Evolutionary conservation across 352 stramenopile genomes (phyloP).

Genomic region (Thalassiosira exigua): DNA sequence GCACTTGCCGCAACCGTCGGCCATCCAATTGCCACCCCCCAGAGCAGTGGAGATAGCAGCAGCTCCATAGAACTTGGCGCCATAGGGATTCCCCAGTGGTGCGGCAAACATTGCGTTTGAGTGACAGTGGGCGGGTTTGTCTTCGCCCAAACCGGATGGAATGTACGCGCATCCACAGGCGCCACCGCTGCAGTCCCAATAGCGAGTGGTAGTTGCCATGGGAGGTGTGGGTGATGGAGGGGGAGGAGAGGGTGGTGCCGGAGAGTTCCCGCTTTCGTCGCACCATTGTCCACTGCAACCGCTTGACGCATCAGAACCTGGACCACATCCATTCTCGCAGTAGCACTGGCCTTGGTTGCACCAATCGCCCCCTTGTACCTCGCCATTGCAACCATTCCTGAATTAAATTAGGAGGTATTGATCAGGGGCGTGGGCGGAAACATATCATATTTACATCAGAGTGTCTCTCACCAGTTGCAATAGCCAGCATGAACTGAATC

Average conservation of each 20-base stretch:
- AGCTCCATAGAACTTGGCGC: slow-evolving; percentile 58
- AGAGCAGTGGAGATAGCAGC: slow-evolving; percentile 50
- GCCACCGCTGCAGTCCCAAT: slow-evolving; percentile 61
- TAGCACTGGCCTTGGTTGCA: slow-evolving; percentile 39
- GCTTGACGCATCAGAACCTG: neutral
- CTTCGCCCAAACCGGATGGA: slow-evolving; percentile 1
- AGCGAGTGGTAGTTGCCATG: slow-evolving; percentile 43
- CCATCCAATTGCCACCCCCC: slow-evolving; percentile 51
- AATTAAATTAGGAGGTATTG: no score
- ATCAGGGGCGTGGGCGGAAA: neutral
- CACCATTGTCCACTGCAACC: slow-evolving; percentile 13
- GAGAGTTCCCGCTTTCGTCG: no score
- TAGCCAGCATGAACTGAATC: neutral
- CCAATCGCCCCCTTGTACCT: slow-evolving; percentile 43
- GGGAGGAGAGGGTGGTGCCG: slow-evolving; percentile 15
- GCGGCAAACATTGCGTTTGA: slow-evolving; percentile 66
- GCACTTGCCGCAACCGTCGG: slow-evolving; percentile 57
- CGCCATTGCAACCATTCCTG: no score
- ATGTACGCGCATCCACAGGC: slow-evolving; percentile 54
- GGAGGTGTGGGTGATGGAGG: slow-evolving; percentile 15
- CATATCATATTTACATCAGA: neutral
- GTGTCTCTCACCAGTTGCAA: neutral
- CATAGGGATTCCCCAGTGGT: slow-evolving; percentile 44
- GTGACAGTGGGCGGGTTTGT: slow-evolving; percentile 41
- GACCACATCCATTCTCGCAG: slow-evolving; percentile 26